Base-by-base conservation (phyloP, 176 grass and related monocot genomes). In the Aegilops tauschii region DNA sequence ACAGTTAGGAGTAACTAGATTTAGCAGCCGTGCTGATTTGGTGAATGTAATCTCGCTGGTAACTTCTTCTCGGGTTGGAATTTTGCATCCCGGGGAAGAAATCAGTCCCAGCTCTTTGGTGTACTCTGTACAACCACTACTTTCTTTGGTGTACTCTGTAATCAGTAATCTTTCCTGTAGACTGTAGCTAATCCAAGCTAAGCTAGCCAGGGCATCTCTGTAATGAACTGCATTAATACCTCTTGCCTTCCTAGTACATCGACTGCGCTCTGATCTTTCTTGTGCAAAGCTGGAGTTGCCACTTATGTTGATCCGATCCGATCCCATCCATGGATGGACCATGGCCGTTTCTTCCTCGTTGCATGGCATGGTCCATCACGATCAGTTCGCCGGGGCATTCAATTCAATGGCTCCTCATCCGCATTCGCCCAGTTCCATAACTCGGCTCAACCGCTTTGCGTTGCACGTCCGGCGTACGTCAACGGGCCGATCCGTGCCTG, bases 281-380 rank as follows among this genome's bases (percentile, higher is more conserved):
- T 63, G 9, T 30, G 54, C 88, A 17, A 23, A 17, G 10, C 44
- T 35, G 40, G 74, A 84, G 72, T 4, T 64, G 13, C 58, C 21
- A 21, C 37, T 47, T 65, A 56, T 45, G 35, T 75, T 5, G 5
- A 18, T 18, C 13, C 4, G n/a, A 63, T 44, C 36, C 21, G 20
- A 74, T 47, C 71, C 71, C 16, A 73, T 30, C 17, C 11, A 59
- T 29, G 56, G 16, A 28, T 29, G 31, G 34, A 34, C 36, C 70
- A 34, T 84, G 70, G 59, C 18, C 13, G 9, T 23, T 67, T 27
- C 18, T 49, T 49, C 34, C 47, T 80, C 23, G 30, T 54, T 54
- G 49, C 49, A 6, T 17, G 14, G 50, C 50, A 44, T 85, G 78
- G 71, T 77, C 83, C 78, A 27, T 69, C 27, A 69, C 77, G 61